Evolutionary conservation across 805 yeast genomes (phyloP).

Genomic region (Candida schatavii): DNA sequence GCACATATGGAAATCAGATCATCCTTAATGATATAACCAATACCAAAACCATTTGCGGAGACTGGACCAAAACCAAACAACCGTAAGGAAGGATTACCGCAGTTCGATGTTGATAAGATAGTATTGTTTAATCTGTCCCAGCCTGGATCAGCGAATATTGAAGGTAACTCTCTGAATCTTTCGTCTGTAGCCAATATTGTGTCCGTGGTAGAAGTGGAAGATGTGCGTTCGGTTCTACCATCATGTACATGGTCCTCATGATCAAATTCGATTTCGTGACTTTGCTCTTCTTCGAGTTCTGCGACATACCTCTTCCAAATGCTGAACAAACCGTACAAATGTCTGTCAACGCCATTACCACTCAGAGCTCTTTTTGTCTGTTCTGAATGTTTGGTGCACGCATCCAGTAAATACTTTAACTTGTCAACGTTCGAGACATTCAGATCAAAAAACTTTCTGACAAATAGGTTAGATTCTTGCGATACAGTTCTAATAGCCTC

Average conservation of each 20-base stretch:
- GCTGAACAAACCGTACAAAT: slow-evolving; percentile 80
- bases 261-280: too few species aligned
- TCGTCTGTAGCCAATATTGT: slow-evolving; percentile 22
- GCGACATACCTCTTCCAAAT: slow-evolving; percentile 70
- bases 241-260: slow-evolving; percentile 8
- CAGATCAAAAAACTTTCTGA: slow-evolving; percentile 76
- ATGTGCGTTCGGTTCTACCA: slow-evolving; percentile 13
- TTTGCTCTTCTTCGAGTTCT: slow-evolving; percentile 24
- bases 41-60: slow-evolving; percentile 55
- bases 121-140: slow-evolving; percentile 86
- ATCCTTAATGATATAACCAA: slow-evolving; percentile 54
- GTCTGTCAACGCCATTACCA: slow-evolving; percentile 92
- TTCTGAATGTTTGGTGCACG: slow-evolving; percentile 67
- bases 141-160: slow-evolving; percentile 78
- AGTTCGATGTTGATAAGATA: slow-evolving; percentile 62
- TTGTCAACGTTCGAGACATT: slow-evolving; percentile 58
- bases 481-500: slow-evolving; percentile 89
- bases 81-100: slow-evolving; percentile 59
- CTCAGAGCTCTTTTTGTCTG: slow-evolving; percentile 66
- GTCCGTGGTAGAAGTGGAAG: slow-evolving; percentile 23
- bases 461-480: slow-evolving; percentile 74
- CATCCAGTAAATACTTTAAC: slow-evolving; percentile 56
- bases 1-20: slow-evolving; percentile 52
- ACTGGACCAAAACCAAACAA: slow-evolving; percentile 62
- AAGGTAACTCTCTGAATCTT: slow-evolving; percentile 49